These are phyloP conservation scores for Pulveroboletus sp. DNA, from an alignment of 768 basidiomycete genomes.

Conservation along the genomic window DNA sequence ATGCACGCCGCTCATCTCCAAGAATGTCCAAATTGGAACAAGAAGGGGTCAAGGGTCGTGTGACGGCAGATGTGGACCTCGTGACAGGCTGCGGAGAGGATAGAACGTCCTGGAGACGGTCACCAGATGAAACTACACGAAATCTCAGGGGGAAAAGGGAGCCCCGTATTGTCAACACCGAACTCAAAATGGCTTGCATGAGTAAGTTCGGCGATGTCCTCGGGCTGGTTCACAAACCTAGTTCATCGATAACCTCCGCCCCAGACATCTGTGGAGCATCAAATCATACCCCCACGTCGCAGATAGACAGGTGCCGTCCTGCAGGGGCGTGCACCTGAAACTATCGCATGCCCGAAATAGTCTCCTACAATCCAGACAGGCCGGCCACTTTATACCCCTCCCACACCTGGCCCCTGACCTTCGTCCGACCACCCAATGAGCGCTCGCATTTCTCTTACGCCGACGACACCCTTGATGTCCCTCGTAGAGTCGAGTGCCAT, in stretches of 20 bases:
- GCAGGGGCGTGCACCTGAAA: conserved; percentile 11
- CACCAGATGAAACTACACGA: conserved; percentile 1
- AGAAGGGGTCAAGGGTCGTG: conserved; percentile 16
- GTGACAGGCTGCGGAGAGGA: conserved; percentile 1
- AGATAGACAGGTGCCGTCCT: conserved; percentile 15
- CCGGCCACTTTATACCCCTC: conserved; percentile 12
- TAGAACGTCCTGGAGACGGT: conserved; percentile 1
- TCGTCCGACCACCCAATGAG: conserved; percentile 62
- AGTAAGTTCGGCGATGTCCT: neutral
- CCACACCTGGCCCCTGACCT: conserved; percentile 20
- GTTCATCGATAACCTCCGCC: conserved; percentile 6
- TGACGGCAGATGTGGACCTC: conserved; percentile 6
- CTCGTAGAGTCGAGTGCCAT: conserved; percentile 49
- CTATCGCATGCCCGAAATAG: conserved; percentile 16
- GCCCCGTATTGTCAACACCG: conserved; percentile 4
- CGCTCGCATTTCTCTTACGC: conserved; percentile 67
- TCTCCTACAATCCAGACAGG: conserved; percentile 3
- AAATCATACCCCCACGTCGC: conserved; percentile 18
- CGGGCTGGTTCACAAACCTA: conserved; percentile 9
- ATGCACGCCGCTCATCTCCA: neutral
- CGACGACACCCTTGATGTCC: conserved; percentile 60
- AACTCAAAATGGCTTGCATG: conserved; percentile 7
- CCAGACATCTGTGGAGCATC: conserved; percentile 8
- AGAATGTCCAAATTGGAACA: conserved; percentile 1
- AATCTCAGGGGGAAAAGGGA: conserved; percentile 10